A percentile compares a stretch with the other conserved stretches of the same genome.
phyloP scores from a whole-genome alignment of 2,329 filamentous ascomycete genomes.

The Aspergillus brasiliensis region DNA sequence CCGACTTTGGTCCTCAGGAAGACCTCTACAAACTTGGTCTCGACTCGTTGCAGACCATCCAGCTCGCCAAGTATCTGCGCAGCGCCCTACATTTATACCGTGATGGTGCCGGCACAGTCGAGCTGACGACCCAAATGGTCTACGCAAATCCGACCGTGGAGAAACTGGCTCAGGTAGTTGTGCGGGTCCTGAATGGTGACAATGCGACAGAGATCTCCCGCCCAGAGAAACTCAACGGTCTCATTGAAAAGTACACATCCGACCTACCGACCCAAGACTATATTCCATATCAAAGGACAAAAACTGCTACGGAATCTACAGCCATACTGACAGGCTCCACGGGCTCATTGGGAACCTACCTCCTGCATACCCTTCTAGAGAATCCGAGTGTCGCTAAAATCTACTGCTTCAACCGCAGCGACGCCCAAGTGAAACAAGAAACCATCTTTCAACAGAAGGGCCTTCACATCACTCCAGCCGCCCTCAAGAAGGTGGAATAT shows the following conservation, averaged over 20 bases:
- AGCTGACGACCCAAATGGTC: background rate
- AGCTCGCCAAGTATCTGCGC: background rate
- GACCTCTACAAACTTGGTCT: background rate
- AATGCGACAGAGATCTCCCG: background rate
- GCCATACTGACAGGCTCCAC: background rate
- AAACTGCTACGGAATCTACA: background rate
- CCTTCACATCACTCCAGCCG: rapidly evolving
- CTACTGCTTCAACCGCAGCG: background rate
- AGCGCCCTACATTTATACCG: background rate
- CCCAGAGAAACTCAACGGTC: background rate
- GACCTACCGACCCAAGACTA: background rate
- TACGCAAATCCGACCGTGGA: background rate
- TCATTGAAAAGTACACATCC: background rate
- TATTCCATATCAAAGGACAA: background rate
- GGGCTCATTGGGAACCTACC: background rate
- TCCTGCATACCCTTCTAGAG: background rate
- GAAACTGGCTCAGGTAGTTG: background rate
- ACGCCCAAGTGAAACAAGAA: background rate
- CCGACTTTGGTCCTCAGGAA: background rate
- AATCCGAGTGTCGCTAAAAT: background rate
- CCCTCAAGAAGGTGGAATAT: background rate
- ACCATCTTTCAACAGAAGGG: background rate
- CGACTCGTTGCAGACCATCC: background rate
- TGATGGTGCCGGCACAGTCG: background rate
- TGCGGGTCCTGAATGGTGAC: background rate